Evolutionary conservation across 805 yeast species (phyloP), one percentile per base, ranked within the genome.

Genomic region (Saccharomycopsis sp.): DNA sequence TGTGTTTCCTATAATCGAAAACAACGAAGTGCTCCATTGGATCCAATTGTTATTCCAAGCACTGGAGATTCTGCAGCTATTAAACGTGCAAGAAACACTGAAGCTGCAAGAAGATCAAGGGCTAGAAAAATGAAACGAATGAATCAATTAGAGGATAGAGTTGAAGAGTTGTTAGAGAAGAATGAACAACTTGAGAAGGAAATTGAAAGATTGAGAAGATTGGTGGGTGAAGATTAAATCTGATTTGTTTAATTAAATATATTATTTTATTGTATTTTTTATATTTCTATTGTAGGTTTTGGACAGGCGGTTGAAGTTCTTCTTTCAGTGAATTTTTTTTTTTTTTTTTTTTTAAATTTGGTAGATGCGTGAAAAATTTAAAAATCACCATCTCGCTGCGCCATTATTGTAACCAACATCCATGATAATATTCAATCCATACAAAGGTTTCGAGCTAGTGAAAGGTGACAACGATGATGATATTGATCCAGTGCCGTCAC

Each of bases 21-120:
- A 70, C 84, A 77, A 54, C 78, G 95, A 56, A 52, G 75, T 23
- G 65, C 68, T 48, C 94, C 95, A 6, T 71, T 87, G 62, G 68
- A 72, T 54, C 95, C 95, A 7, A 72, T 88, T 45, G 74, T 75
- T 38, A 51, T 68, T 37, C 71, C 75, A 26, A 75, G 72, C 37
- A 61, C 68, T 21, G 65, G 61, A 40, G 95, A 88, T 62, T 76
- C 81, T n/a, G 74, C 73, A 46, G 76, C 86, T 38, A 62, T 84
- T 56, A 90, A 90, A 69, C 81, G 97, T 61, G 97, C 97, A 6
- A 81, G 90, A 65, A 90, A 93, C 74, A 90, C 80, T 40, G 96
- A 88, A 61, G 97, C 97, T 54, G 97, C 97, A 5, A 79, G 97
- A 64, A 77, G 96, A 59, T 87, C 96, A 22, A 74, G 97, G 58